These are phyloP conservation scores for Botrytis porri DNA, from an alignment of 2,329 filamentous ascomycete genomes.

Conservation along the genomic window DNA sequence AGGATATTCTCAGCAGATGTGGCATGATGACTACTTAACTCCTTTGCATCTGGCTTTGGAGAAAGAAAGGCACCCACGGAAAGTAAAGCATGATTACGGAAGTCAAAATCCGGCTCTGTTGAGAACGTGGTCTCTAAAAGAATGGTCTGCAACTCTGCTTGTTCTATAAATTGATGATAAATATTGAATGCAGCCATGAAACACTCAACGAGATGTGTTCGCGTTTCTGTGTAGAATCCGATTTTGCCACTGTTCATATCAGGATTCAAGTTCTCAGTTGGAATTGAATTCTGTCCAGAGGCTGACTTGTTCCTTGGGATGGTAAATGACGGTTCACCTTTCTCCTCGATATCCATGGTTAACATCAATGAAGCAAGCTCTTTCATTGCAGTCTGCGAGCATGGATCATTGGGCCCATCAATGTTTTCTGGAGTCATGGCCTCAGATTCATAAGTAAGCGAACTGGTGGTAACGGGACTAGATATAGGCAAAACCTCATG, in stretches of 20 bases:
- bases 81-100: background rate
- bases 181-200: conserved; percentile 3
- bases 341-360: conserved; percentile 3
- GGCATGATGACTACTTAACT: conserved; percentile 1
- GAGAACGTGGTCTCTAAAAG: background rate
- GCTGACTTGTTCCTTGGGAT: conserved; percentile 4
- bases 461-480: background rate
- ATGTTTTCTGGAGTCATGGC: background rate
- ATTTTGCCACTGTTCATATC: background rate
- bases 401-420: background rate
- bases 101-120: background rate
- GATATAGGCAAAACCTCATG: background rate
- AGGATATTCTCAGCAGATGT: background rate
- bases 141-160: background rate
- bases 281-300: background rate
- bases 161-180: conserved; percentile 12
- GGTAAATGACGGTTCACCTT: conserved; percentile 1
- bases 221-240: background rate
- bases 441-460: background rate
- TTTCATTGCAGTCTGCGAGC: background rate
- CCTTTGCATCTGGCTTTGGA: background rate
- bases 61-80: conserved; percentile 8
- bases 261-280: background rate
- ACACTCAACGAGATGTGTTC: background rate
- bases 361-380: conserved; percentile 11